phyloP scores from a whole-genome alignment of 169 alveolate species.

The Eimeria brunetti region DNA sequence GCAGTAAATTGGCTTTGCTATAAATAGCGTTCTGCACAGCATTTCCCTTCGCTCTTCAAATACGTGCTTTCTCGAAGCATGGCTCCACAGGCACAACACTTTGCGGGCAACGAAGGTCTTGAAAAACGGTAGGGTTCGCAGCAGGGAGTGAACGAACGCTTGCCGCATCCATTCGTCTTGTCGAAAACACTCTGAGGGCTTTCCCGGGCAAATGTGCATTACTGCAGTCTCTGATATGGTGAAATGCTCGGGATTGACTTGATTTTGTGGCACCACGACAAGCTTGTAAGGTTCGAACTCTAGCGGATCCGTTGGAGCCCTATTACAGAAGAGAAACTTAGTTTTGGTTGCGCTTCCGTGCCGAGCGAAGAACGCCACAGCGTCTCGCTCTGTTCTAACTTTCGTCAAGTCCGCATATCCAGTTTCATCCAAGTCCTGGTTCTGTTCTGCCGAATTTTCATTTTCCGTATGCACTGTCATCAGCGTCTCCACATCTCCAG shows the following conservation, averaged over 20 bases:
- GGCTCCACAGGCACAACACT: slow-evolving; percentile 61
- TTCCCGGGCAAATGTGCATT: slow-evolving; percentile 79
- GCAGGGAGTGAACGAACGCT: slow-evolving; percentile 73
- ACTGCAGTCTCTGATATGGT: slow-evolving; percentile 77
- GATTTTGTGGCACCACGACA: slow-evolving; percentile 76
- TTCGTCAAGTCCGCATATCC: slow-evolving; percentile 57
- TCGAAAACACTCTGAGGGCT: slow-evolving; percentile 79
- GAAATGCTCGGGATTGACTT: slow-evolving; percentile 74
- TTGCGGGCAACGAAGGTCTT: slow-evolving; percentile 60
- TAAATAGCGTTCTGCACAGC: slow-evolving; percentile 64
- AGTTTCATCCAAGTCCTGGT: slow-evolving; percentile 52
- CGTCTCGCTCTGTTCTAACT: slow-evolving; percentile 88
- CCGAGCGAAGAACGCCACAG: slow-evolving; percentile 92
- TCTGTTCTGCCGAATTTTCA: slow-evolving; percentile 37
- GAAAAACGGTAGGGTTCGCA: slow-evolving; percentile 75
- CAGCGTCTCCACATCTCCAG: slow-evolving; percentile 12
- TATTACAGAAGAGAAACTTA: slow-evolving; percentile 90
- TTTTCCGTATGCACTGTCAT: slow-evolving; percentile 27
- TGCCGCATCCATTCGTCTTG: slow-evolving; percentile 77
- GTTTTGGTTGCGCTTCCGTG: slow-evolving; percentile 92
- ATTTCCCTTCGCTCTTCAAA: slow-evolving; percentile 53
- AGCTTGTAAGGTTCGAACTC: slow-evolving; percentile 73
- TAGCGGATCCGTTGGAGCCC: slow-evolving; percentile 64
- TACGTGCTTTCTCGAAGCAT: slow-evolving; percentile 35
- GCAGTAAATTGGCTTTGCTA: slow-evolving; percentile 71